Evolutionary conservation across 768 basidiomycete species (phyloP).

Genomic region (Paxillus ammoniavirescens): DNA sequence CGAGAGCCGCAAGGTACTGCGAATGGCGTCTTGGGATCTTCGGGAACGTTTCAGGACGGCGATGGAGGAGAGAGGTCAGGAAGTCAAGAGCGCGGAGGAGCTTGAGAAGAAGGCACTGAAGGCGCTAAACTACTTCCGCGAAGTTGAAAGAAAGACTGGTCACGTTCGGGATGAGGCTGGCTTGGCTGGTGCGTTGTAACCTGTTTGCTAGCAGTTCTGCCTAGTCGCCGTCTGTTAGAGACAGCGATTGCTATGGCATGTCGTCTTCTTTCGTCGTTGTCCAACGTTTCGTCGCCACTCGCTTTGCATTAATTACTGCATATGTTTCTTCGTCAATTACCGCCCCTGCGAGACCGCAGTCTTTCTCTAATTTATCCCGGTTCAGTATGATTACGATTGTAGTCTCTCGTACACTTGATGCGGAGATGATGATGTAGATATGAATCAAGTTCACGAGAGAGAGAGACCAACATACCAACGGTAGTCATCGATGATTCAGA

Average conservation of each 20-base stretch:
- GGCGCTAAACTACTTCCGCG: conserved; percentile 73
- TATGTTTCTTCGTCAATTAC: neutral
- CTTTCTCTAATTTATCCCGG: conserved; percentile 9
- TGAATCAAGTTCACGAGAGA: no score
- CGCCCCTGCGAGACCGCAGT: neutral
- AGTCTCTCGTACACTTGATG: conserved; percentile 1
- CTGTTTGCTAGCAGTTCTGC: neutral
- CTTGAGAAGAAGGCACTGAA: conserved; percentile 63
- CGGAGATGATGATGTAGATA: neutral
- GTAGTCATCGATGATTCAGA: no score
- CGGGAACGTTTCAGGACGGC: conserved; percentile 76
- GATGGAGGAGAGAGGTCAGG: conserved; percentile 75
- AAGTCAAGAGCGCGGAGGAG: conserved; percentile 77
- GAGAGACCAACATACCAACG: no score
- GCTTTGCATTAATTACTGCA: neutral
- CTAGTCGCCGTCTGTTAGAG: neutral
- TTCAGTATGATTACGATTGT: conserved; percentile 11
- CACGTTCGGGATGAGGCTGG: conserved; percentile 31
- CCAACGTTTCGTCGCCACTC: neutral
- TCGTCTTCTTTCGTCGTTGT: conserved; percentile 3
- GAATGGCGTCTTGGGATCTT: conserved; percentile 88
- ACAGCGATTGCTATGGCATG: neutral
- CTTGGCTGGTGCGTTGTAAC: conserved; percentile 15
- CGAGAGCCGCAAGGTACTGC: conserved; percentile 92
- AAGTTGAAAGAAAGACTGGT: conserved; percentile 46